phyloP scores from a whole-genome alignment of 2,329 filamentous ascomycete genomes.

The Venturia pyrina region DNA sequence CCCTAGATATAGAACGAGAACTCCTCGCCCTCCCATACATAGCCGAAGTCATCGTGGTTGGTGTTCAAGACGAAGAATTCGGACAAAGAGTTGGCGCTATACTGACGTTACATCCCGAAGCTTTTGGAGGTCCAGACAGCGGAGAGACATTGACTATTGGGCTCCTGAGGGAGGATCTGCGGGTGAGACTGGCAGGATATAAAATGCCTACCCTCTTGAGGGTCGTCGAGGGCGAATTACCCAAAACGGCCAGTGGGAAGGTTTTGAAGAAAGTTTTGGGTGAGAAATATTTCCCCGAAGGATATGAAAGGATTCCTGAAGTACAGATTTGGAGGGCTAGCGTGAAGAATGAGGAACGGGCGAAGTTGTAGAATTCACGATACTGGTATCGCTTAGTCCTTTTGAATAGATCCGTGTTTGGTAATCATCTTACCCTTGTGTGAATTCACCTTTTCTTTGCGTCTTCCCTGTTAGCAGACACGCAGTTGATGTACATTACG shows the following conservation, averaged over 20 bases:
- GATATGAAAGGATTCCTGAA: slow-evolving; percentile 18
- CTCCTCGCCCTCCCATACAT: slow-evolving; percentile 39
- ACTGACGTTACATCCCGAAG: slow-evolving; percentile 31
- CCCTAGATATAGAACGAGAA: slow-evolving; percentile 45
- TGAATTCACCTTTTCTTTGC: no score
- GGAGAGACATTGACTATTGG: slow-evolving; percentile 26
- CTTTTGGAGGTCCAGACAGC: not conserved
- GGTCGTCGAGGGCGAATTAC: slow-evolving; percentile 35
- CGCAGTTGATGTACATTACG: no score
- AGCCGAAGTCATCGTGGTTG: slow-evolving; percentile 43
- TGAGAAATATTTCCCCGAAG: slow-evolving; percentile 27
- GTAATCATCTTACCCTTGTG: no score
- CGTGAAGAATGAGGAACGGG: not conserved
- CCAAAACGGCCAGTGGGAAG: slow-evolving; percentile 40
- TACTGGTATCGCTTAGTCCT: not conserved
- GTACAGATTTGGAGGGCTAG: slow-evolving; percentile 22
- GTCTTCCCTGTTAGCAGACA: no score
- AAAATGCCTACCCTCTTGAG: slow-evolving; percentile 40
- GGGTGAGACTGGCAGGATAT: slow-evolving; percentile 35
- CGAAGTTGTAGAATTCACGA: not conserved
- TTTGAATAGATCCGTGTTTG: no score
- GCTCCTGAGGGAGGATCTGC: slow-evolving; percentile 33
- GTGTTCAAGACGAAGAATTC: slow-evolving; percentile 43
- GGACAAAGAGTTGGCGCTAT: slow-evolving; percentile 46
- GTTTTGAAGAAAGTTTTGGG: slow-evolving; percentile 41